Evolutionary conservation across 805 yeast species (phyloP), one percentile per base, ranked within the genome.

Genomic region (Huiozyma sinensis): DNA sequence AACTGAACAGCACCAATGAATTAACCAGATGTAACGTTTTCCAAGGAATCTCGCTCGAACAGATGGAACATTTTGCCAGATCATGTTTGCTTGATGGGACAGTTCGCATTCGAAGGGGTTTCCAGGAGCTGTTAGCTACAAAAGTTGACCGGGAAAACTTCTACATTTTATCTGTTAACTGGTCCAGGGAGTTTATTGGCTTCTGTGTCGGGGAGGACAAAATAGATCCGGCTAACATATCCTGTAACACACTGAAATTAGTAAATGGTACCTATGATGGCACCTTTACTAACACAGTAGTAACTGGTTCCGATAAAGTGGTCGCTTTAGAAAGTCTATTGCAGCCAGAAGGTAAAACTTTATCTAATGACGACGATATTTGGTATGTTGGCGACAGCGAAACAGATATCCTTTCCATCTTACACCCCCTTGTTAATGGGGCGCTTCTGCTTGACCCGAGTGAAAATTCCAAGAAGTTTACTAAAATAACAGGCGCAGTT

Each of bases 341-440:
- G 7, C 4, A 28, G 10, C 10, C 5, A 28, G 47, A 27, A 34
- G 36, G 10, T 41, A 38, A 13, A 9, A 39, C 13, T 9, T 24
- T 6, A 12, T 7, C 4, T 6, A 24, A 35, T 7, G n/a, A 39
- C 38, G 7, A 35, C 1, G n/a, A 36, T 4, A 11, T 45, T 12
- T 60, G 63, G 63, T 61, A 55, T 44, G 44, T 60, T 17, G 66
- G 66, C 9, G 66, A 61, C 39, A 61, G 66, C 42, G 60, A 56
- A 36, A 57, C 63, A 1, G 66, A 61, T 46, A 39, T 60, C 11
- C 47, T 60, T 11, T 39, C 57, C 29, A 44, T 58, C 10, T 47
- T 61, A 24, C 54, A 57, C 36, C 62, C 62, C 2, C 39, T 44
- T 11, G 53, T 57, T 0, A 55, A 57, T 43, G 64, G 64, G 10